phyloP scores from a whole-genome alignment of 139 green algal genomes.

The Mychonastes homosphaera region DNA sequence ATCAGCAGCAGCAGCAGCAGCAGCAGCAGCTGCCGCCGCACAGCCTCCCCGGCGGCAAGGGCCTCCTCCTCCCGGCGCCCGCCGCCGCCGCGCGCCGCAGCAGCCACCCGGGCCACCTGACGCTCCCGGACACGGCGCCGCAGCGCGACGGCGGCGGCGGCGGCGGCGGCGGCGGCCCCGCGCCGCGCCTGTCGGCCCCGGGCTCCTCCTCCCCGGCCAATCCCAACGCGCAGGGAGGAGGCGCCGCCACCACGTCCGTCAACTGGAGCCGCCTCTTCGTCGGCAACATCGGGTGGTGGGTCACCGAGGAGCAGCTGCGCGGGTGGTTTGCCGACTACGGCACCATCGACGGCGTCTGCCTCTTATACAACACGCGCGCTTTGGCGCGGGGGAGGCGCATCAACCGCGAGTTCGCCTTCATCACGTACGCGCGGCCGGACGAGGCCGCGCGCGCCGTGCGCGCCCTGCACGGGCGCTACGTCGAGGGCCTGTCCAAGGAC shows the following conservation, averaged over 20 bases:
- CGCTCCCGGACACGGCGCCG: background rate
- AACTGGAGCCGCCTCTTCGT: constrained; percentile 20
- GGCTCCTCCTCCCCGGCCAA: too few species aligned
- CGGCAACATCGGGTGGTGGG: constrained; percentile 25
- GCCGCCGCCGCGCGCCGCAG: background rate
- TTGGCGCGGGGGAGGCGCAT: constrained; percentile 16
- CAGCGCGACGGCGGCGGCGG: background rate
- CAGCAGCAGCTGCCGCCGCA: background rate
- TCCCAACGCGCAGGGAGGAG: background rate
- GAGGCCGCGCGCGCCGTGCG: constrained; percentile 15
- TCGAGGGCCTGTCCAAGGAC: constrained; percentile 20
- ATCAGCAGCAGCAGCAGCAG: background rate
- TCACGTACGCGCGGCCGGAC: constrained; percentile 10
- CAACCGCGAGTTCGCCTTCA: constrained; percentile 25
- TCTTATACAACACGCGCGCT: constrained; percentile 23
- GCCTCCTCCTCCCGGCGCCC: background rate
- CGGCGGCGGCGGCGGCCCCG: background rate
- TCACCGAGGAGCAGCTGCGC: constrained; percentile 21
- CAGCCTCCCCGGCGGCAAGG: background rate
- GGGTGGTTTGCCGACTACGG: constrained; percentile 13
- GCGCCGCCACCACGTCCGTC: background rate
- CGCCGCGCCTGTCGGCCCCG: background rate
- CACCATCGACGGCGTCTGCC: constrained; percentile 12
- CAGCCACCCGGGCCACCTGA: constrained; percentile 2
- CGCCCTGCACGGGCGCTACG: constrained; percentile 8